Evolutionary conservation across 1,284 basidiomycete species (phyloP).

Genomic region (Ceratorhiza oryzae-sativae): DNA sequence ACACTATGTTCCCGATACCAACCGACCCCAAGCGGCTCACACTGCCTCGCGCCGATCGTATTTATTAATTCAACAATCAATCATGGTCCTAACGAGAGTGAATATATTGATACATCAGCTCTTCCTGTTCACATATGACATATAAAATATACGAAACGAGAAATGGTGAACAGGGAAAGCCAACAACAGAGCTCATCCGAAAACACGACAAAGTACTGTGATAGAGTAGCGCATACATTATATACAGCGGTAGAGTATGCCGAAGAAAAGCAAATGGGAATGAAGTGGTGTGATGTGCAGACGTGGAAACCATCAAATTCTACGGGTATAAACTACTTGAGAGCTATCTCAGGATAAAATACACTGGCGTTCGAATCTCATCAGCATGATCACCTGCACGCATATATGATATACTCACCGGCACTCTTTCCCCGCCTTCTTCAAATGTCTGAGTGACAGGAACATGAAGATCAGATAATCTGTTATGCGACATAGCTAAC

Average conservation of each 20-base stretch:
- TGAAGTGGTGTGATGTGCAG: not conserved
- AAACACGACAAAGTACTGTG: not conserved
- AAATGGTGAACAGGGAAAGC: not conserved
- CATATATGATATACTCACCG: conserved; percentile 21
- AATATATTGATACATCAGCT: conserved; percentile 2
- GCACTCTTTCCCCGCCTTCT: conserved; percentile 13
- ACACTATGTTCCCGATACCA: too few species aligned
- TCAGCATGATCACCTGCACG: not conserved
- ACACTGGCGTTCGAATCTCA: not conserved
- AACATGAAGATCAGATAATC: not conserved
- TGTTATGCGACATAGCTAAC: too few species aligned
- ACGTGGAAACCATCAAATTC: not conserved
- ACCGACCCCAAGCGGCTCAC: not conserved
- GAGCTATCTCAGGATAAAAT: conserved; percentile 7
- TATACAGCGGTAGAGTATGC: not conserved
- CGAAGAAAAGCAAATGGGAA: not conserved
- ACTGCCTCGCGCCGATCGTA: not conserved
- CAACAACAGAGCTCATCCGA: not conserved
- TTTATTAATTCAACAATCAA: not conserved
- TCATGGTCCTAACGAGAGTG: not conserved
- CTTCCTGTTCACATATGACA: not conserved
- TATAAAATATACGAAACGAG: not conserved
- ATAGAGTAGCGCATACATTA: not conserved
- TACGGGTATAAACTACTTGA: not conserved
- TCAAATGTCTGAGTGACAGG: conserved; percentile 9